Evolutionary conservation across 2,329 filamentous ascomycete genomes (phyloP).

Genomic region (Elsinoe australis): DNA sequence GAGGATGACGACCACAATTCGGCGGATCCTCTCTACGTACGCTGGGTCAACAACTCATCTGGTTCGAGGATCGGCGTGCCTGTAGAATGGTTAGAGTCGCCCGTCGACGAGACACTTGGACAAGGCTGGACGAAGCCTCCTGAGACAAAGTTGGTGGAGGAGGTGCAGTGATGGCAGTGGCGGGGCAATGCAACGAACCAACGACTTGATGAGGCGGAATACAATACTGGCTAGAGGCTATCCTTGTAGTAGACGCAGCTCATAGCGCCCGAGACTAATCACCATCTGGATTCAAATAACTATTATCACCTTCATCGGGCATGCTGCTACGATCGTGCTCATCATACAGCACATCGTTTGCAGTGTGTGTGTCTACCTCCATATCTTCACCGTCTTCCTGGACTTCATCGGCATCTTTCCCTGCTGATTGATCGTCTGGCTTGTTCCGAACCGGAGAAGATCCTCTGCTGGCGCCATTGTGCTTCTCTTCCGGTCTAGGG

Average conservation of each 20-base stretch:
- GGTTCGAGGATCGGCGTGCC: slow-evolving; percentile 59
- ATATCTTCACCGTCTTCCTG: background rate
- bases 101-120: slow-evolving; percentile 53
- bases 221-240: too few species aligned
- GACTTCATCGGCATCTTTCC: background rate
- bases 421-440: too few species aligned
- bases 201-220: too few species aligned
- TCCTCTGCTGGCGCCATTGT: too few species aligned
- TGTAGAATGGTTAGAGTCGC: slow-evolving; percentile 58
- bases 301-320: background rate
- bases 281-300: slow-evolving; percentile 14
- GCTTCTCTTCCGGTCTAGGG: too few species aligned
- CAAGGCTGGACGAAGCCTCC: slow-evolving; percentile 17
- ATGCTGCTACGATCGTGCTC: slow-evolving; percentile 12
- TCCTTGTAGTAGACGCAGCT: too few species aligned
- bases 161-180: slow-evolving; percentile 15
- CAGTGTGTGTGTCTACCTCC: background rate
- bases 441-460: too few species aligned
- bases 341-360: background rate
- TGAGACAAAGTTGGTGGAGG: slow-evolving; percentile 18
- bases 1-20: slow-evolving; percentile 31
- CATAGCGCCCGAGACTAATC: too few species aligned
- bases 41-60: slow-evolving; percentile 62
- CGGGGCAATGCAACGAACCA: too few species aligned
- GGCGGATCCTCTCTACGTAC: slow-evolving; percentile 54